phyloP scores from a whole-genome alignment of 108 stramenopile genomes.

The Discostella stelligeroides region DNA sequence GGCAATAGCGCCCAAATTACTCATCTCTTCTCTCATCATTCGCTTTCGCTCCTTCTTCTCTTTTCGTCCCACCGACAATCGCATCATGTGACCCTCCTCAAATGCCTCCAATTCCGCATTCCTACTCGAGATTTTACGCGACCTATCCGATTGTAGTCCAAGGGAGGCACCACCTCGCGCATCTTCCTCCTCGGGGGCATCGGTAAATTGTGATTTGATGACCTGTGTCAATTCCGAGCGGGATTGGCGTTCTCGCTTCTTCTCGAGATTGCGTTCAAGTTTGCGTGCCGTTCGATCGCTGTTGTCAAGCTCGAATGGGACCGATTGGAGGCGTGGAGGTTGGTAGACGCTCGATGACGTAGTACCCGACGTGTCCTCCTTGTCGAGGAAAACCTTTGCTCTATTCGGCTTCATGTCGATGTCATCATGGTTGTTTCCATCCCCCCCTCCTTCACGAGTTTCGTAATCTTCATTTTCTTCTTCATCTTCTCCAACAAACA shows the following conservation, averaged over 20 bases:
- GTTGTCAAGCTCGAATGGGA: conserved; percentile 71
- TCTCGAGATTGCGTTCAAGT: conserved; percentile 52
- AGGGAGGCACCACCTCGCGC: conserved; percentile 77
- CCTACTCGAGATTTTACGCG: conserved; percentile 61
- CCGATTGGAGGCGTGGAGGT: conserved; percentile 80
- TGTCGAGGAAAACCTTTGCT: conserved; percentile 21
- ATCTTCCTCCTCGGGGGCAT: conserved; percentile 88
- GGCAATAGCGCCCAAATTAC: conserved; percentile 80
- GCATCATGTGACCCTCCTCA: conserved; percentile 85
- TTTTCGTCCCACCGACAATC: conserved; percentile 70
- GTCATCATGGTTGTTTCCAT: conserved; percentile 28
- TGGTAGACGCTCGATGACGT: conserved; percentile 50
- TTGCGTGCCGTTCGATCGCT: conserved; percentile 56
- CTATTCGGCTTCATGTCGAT: not conserved
- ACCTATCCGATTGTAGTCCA: conserved; percentile 69
- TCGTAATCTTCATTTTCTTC: conserved; percentile 27
- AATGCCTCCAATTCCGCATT: conserved; percentile 70
- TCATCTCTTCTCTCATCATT: conserved; percentile 75
- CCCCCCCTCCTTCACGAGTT: not conserved
- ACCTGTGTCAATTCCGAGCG: conserved; percentile 80
- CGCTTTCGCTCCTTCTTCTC: conserved; percentile 82
- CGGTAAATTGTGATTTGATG: conserved; percentile 70
- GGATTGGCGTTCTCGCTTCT: conserved; percentile 61
- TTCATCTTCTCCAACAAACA: conserved; percentile 54
- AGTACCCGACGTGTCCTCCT: conserved; percentile 26